Conservation (phyloP, 1,284 basidiomycete species). For the Ganoderma multipileum region DNA sequence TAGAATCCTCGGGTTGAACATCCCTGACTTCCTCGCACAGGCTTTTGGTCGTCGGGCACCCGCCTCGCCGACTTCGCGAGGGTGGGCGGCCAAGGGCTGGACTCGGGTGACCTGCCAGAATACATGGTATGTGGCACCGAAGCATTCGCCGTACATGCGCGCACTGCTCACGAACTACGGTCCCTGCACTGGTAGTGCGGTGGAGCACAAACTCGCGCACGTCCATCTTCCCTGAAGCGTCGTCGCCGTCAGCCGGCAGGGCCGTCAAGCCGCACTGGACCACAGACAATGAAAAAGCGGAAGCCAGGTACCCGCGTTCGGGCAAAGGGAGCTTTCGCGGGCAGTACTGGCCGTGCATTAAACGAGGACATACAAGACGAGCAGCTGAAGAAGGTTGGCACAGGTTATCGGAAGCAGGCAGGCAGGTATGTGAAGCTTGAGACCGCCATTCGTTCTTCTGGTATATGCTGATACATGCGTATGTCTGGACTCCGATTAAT, state of each 20-base stretch:
- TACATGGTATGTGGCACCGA: constrained; percentile 62
- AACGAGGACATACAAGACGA: constrained; percentile 50
- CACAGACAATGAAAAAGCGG: constrained; percentile 66
- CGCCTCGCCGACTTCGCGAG: constrained; percentile 68
- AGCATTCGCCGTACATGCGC: not conserved
- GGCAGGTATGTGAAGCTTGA: constrained; percentile 53
- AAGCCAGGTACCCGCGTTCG: constrained; percentile 75
- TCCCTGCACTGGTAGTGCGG: constrained; percentile 61
- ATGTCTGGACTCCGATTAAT: not conserved
- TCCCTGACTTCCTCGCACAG: constrained; percentile 43
- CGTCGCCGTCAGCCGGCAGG: constrained; percentile 48
- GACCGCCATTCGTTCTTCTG: not conserved
- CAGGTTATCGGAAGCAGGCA: constrained; percentile 74
- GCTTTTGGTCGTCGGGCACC: constrained; percentile 81
- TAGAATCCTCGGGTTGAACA: not conserved
- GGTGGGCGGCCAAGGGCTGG: constrained; percentile 57
- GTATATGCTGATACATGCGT: not conserved
- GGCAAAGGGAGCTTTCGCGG: constrained; percentile 62
- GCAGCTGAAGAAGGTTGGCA: constrained; percentile 50
- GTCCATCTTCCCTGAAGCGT: constrained; percentile 55
- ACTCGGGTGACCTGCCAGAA: constrained; percentile 69
- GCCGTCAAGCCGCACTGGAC: constrained; percentile 61
- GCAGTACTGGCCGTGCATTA: constrained; percentile 57
- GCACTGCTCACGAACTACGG: not conserved
- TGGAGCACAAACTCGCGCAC: constrained; percentile 71